Evolutionary conservation across 1,284 basidiomycete species (phyloP), one percentile per base, ranked within the genome.

Genomic region (Waitea zeae): DNA sequence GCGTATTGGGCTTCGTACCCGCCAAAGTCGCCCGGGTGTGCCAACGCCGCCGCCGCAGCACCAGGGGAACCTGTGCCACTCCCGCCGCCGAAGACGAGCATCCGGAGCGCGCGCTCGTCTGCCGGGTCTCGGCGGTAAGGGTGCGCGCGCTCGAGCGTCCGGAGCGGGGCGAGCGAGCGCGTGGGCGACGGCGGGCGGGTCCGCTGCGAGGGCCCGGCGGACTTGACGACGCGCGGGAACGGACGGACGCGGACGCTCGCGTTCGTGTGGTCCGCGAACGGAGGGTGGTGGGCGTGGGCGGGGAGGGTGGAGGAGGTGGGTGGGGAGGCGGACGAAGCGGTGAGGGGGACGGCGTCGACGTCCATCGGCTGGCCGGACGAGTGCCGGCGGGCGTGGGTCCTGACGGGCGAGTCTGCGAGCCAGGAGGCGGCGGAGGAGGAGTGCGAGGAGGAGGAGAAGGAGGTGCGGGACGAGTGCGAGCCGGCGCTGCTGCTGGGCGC

Each of bases 101-200:
- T 48, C 18, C 72, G 60, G 43, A 80, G 49, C 28, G 65, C 60
- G 39, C 60, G 61, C 44, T 79, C 77, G 48, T 80, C 76, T 17
- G 61, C 48, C n/a, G 68, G 68, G 40, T 73, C 61, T 38, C 76
- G 61, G 31, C 64, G 56, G 42, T 76, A 78, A 3, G 67, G 62
- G 44, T 69, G 67, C 20, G 47, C 53, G 11, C 72, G 61, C 33
- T 58, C 60, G 36, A 76, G 54, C 11, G 64, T 52, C 36, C 61
- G 54, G 32, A 79, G 56, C 7, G 75, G 72, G 2, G 67, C 70
- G 14, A 79, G 58, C 30, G n/a, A n/a, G n/a, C n/a, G n/a, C n/a
- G n/a, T n/a, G n/a, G n/a, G n/a, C n/a, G n/a, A n/a, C n/a, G n/a
- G 17, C 18, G 18, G 6, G 18, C 20, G 14, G 17, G 18, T 20